Evolutionary conservation across 306 rosid genomes (phyloP).

Genomic region (Dicorynia guianensis): DNA sequence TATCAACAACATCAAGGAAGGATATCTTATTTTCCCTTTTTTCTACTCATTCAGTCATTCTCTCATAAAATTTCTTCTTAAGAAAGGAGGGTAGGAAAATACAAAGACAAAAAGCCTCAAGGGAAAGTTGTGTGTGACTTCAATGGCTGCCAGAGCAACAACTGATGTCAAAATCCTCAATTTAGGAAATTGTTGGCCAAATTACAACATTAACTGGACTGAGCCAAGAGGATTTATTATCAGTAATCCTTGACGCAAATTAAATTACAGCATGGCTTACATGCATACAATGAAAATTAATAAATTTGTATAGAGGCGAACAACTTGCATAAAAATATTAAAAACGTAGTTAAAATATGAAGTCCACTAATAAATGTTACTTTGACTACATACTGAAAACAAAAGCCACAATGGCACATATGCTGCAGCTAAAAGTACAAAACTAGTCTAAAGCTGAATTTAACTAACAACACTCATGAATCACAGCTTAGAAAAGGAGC

Average conservation of each 20-base stretch:
- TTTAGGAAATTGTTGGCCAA: background rate
- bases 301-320: background rate
- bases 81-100: no score
- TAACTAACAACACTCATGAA: slow-evolving; percentile 42
- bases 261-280: background rate
- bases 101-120: no score
- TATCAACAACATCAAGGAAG: no score
- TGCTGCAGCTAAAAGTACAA: slow-evolving; percentile 43
- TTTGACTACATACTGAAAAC: slow-evolving; percentile 32
- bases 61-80: no score
- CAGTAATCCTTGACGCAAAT: slow-evolving; percentile 1
- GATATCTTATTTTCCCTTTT: no score
- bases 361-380: slow-evolving; percentile 19
- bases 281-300: background rate
- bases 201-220: background rate
- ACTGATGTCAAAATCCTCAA: background rate
- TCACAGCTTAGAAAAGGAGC: slow-evolving; percentile 46
- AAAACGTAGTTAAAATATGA: slow-evolving; percentile 35
- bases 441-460: slow-evolving; percentile 44
- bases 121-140: background rate
- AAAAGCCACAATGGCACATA: slow-evolving; percentile 28
- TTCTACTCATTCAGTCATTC: no score
- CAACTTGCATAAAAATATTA: slow-evolving; percentile 13
- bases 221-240: background rate
- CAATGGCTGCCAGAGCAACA: background rate